Evolutionary conservation across 2,329 filamentous ascomycete species (phyloP).

Genomic region (Zelopaecilomyces penicillatus): DNA sequence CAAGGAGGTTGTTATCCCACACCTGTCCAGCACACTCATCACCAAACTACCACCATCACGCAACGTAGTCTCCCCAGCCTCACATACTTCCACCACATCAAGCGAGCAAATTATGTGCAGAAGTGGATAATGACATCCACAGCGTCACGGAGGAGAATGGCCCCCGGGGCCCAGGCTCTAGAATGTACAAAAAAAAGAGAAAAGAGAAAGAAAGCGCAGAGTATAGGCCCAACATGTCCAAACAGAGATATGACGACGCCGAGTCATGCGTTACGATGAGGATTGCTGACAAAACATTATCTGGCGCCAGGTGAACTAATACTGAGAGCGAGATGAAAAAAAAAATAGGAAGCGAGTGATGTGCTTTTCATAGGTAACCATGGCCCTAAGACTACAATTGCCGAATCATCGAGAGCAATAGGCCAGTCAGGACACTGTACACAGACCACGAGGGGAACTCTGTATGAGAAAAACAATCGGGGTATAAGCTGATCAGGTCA

Average conservation of each 20-base stretch:
- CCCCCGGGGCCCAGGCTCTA: conserved; percentile 25
- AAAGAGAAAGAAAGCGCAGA: conserved; percentile 15
- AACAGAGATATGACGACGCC: conserved; percentile 19
- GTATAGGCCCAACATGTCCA: conserved; percentile 26
- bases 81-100: background rate
- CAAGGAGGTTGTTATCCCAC: no score
- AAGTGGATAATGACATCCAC: conserved; percentile 21
- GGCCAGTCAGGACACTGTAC: no score
- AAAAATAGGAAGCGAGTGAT: conserved; percentile 9
- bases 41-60: no score
- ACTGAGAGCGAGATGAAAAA: background rate
- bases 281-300: background rate
- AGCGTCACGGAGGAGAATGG: conserved; percentile 14
- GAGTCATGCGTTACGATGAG: conserved; percentile 14
- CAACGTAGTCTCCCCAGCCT: no score
- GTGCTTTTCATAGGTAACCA: conserved; percentile 4
- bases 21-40: no score
- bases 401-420: no score
- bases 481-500: conserved; percentile 11
- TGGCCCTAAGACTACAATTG: no score
- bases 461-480: conserved; percentile 7
- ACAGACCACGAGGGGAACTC: background rate
- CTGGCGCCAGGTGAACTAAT: background rate
- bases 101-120: conserved; percentile 21
- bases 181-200: conserved; percentile 23